These are phyloP conservation scores for Zygotorulaspora sp. DNA, from an alignment of 805 yeast genomes.

Conservation along the genomic window DNA sequence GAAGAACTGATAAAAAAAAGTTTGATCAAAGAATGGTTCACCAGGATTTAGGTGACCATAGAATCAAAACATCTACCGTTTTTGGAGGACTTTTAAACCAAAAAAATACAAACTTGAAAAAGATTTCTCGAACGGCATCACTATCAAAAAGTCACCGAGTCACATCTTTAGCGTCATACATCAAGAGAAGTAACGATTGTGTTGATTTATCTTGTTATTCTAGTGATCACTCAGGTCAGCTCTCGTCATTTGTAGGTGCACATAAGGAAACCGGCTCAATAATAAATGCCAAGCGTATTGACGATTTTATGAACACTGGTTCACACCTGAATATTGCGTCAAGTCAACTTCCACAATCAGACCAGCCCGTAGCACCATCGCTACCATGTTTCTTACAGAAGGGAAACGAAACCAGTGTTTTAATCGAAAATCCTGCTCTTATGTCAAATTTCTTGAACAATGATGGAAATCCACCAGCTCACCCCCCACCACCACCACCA, in stretches of 20 bases:
- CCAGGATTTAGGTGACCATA: conserved; percentile 10
- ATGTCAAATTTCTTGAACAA: no score
- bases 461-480: no score
- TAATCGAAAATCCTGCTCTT: conserved; percentile 20
- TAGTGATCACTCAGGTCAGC: no score
- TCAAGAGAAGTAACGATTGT: background rate
- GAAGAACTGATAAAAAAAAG: conserved; percentile 22
- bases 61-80: conserved; percentile 14
- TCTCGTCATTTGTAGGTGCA: no score
- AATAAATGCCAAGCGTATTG: background rate
- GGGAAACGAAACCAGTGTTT: conserved; percentile 17
- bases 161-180: conserved; percentile 22
- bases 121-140: conserved; percentile 8
- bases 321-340: background rate
- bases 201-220: conserved; percentile 8
- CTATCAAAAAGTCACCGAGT: conserved; percentile 24
- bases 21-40: conserved; percentile 22
- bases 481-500: conserved; percentile 34
- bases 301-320: no score
- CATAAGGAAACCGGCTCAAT: background rate
- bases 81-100: conserved; percentile 18
- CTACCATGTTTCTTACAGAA: conserved; percentile 6
- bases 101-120: conserved; percentile 3
- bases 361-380: conserved; percentile 36
- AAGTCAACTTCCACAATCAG: conserved; percentile 2